A percentile compares a stretch with the other conserved stretches of the same genome.
phyloP scores from a whole-genome alignment of 163 green algal species.

The Scenedesmus sp. region DNA sequence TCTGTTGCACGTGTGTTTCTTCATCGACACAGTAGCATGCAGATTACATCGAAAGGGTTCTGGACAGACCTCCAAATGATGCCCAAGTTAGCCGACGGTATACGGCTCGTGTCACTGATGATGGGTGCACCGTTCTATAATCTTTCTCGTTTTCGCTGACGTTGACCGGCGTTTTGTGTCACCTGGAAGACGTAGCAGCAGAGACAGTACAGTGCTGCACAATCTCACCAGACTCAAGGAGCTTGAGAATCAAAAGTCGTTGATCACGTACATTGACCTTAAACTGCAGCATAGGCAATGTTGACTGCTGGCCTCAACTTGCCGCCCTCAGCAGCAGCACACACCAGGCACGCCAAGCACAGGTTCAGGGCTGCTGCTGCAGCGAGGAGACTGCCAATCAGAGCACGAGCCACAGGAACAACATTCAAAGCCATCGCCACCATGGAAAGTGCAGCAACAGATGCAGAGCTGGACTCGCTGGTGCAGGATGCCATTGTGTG shows the following conservation, averaged over 20 bases:
- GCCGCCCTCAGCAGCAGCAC: neutral
- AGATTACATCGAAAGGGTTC: neutral
- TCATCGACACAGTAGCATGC: neutral
- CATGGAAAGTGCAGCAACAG: neutral
- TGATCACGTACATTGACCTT: neutral
- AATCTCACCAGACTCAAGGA: neutral
- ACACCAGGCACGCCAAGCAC: neutral
- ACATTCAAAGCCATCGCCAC: neutral
- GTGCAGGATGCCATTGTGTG: conserved; percentile 86
- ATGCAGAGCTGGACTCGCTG: conserved; percentile 52
- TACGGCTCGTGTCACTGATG: neutral
- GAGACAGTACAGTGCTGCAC: neutral
- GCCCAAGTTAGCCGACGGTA: neutral
- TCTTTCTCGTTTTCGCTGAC: neutral
- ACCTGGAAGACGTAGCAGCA: neutral
- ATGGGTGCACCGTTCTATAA: neutral
- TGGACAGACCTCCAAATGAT: neutral
- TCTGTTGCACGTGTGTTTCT: neutral
- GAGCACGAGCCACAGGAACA: neutral
- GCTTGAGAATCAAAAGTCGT: neutral
- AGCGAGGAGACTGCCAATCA: neutral
- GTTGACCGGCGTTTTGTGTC: neutral
- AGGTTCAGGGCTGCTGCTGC: neutral
- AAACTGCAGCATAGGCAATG: neutral
- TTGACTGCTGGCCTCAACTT: neutral